phyloP scores from a whole-genome alignment of 2,329 filamentous ascomycete species.

The Aspergillus arachidicola region DNA sequence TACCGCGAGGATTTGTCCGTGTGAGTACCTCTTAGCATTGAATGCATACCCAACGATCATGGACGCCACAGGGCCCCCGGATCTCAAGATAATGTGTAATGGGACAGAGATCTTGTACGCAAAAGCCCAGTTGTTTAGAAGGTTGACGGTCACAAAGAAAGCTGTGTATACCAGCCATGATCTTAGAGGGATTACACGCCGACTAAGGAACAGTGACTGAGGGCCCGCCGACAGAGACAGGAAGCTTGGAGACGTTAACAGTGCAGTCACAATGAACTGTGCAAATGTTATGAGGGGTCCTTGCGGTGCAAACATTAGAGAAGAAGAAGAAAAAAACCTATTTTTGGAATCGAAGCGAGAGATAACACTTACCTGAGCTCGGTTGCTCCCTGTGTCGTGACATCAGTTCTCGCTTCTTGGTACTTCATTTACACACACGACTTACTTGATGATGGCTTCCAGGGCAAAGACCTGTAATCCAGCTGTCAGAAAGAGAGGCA shows the following conservation, averaged over 20 bases:
- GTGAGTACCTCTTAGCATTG: constrained; percentile 76
- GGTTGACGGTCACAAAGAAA: constrained; percentile 90
- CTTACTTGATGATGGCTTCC: constrained; percentile 91
- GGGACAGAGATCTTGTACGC: constrained; percentile 96
- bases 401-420: constrained; percentile 15
- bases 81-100: constrained; percentile 93
- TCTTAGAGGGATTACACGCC: constrained; percentile 77
- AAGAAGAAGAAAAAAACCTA: not conserved
- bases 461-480: constrained; percentile 79
- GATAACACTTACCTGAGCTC: constrained; percentile 66
- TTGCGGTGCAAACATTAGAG: constrained; percentile 35
- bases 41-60: constrained; percentile 87
- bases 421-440: constrained; percentile 17
- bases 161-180: constrained; percentile 88
- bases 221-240: constrained; percentile 63
- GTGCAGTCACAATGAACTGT: constrained; percentile 80
- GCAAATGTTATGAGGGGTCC: constrained; percentile 86
- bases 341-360: not conserved
- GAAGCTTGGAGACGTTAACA: constrained; percentile 75
- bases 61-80: constrained; percentile 92
- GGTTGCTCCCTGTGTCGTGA: constrained; percentile 69
- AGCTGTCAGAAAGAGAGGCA: constrained; percentile 25
- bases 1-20: constrained; percentile 79
- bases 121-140: constrained; percentile 97
- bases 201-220: constrained; percentile 71